Conservation (phyloP, 2,329 filamentous ascomycete species). For the Tolypocladium ovalisporum region DNA sequence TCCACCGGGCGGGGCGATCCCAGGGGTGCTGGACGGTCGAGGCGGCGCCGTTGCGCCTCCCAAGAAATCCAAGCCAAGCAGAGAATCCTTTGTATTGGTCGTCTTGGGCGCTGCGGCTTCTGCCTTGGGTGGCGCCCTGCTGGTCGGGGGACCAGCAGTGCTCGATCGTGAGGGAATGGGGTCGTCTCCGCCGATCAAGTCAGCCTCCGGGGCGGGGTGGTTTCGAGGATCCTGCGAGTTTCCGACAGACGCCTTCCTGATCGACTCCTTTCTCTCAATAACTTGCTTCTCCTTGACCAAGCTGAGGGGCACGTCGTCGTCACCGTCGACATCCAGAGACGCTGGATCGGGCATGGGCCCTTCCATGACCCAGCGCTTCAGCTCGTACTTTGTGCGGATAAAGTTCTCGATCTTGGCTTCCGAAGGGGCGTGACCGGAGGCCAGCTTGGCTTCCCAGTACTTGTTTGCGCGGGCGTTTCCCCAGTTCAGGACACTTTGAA, state of each 20-base stretch:
- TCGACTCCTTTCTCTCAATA: slow-evolving; percentile 46
- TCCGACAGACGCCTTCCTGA: slow-evolving; percentile 48
- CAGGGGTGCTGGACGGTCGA: slow-evolving; percentile 71
- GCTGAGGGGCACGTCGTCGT: slow-evolving; percentile 65
- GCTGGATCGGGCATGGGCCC: slow-evolving; percentile 89
- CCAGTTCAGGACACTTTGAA: slow-evolving; percentile 90
- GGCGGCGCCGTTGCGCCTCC: slow-evolving; percentile 63
- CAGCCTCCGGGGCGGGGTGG: slow-evolving; percentile 43
- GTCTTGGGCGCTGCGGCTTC: slow-evolving; percentile 55
- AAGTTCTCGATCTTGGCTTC: slow-evolving; percentile 99
- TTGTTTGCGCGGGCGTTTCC: slow-evolving; percentile 95
- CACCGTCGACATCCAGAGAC: slow-evolving; percentile 69
- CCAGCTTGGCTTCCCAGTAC: slow-evolving; percentile 96
- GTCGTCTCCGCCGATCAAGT: slow-evolving; percentile 75
- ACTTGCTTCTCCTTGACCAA: slow-evolving; percentile 57
- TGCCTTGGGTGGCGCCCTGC: slow-evolving; percentile 48
- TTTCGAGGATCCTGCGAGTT: slow-evolving; percentile 24
- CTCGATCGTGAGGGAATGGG: slow-evolving; percentile 59
- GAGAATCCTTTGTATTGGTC: slow-evolving; percentile 72
- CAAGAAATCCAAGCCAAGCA: slow-evolving; percentile 88
- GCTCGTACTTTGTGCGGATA: slow-evolving; percentile 97
- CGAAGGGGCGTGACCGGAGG: slow-evolving; percentile 80
- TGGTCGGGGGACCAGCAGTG: slow-evolving; percentile 56
- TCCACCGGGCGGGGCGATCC: slow-evolving; percentile 45
- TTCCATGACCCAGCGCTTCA: slow-evolving; percentile 99